Base-by-base conservation (phyloP, 345 rosid genomes). In the Salix udensis region DNA sequence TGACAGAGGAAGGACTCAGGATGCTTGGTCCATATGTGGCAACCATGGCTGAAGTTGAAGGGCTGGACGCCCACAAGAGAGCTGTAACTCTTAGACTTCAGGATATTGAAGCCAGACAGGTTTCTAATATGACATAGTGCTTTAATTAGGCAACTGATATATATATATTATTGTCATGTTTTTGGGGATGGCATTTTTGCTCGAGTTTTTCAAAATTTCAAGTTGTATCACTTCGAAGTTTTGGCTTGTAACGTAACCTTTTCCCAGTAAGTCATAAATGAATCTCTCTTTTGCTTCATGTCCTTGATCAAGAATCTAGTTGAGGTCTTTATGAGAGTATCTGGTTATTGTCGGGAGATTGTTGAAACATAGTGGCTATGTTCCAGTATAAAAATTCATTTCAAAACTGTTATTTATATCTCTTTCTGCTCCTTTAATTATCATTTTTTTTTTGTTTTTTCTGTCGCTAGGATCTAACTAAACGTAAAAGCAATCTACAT, bases 51-150 rank as follows among this genome's bases (percentile, higher is more conserved):
- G 91, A 89, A 81, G 87, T 93, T 4, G 97, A 94, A 87, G 97
- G 98, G 15, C 81, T 94, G 16, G 97, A 94, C 53, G 97, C 97
- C 73, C 98, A 91, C 85, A 91, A 87, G 86, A 88, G 97, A 84
- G 98, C 98, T 0, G 98, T 96, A 61, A 92, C 92, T 79, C 91
- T 93, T 11, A 87, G 98, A 79, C 93, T 96, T 11, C 1, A 85
- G 67, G 96, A 93, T 55, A 91, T 96, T 21, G 91, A 91, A 81
- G 88, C 97, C 77, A 92, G 79, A 76, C 88, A 83, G 42, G 72
- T 83, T 70, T 26, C 87, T 26, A 81, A 79, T 53, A 52, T 69
- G 48, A 76, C 79, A 14, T 90, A 65, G 62, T 58, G 62, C 9
- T 8, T 58, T 24, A 12, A 58, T n/a, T 0, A 58, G 62, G 62